Conservation (phyloP, 2,329 filamentous ascomycete genomes). For the Fulvia fulva region DNA sequence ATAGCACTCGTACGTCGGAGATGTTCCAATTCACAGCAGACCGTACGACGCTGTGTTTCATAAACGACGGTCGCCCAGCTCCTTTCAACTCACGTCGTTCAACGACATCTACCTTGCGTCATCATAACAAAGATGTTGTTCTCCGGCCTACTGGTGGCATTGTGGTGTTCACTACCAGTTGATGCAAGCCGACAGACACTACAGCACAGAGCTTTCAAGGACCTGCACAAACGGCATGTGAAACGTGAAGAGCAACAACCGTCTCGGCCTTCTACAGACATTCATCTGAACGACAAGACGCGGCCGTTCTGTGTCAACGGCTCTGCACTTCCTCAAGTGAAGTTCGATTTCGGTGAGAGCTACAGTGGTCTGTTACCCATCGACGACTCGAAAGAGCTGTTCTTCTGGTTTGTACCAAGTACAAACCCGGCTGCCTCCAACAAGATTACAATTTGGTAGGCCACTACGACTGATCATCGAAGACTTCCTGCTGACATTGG, state of each 20-base stretch:
- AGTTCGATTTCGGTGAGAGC: slow-evolving; percentile 34
- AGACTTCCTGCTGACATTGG: background rate
- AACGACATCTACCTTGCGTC: too few species aligned
- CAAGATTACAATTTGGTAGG: slow-evolving; percentile 33
- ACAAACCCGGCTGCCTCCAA: slow-evolving; percentile 42
- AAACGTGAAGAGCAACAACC: slow-evolving; percentile 1
- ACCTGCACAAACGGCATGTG: background rate
- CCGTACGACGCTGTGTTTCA: too few species aligned
- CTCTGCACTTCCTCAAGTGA: slow-evolving; percentile 28
- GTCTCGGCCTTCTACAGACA: slow-evolving; percentile 2
- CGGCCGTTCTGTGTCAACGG: slow-evolving; percentile 22
- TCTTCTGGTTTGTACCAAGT: slow-evolving; percentile 50
- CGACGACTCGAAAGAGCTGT: slow-evolving; percentile 39
- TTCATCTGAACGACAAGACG: slow-evolving; percentile 11
- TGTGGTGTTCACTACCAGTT: background rate
- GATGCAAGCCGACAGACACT: background rate
- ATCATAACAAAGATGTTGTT: too few species aligned
- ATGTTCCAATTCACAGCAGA: too few species aligned
- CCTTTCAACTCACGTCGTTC: too few species aligned
- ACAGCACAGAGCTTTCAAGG: background rate
- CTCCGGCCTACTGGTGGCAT: background rate
- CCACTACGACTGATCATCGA: background rate
- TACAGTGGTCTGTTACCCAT: slow-evolving; percentile 32
- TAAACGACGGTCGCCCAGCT: too few species aligned
- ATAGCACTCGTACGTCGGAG: too few species aligned